Base-by-base conservation (phyloP, 164 flowering plant genomes). In the Liriodendron chinense region DNA sequence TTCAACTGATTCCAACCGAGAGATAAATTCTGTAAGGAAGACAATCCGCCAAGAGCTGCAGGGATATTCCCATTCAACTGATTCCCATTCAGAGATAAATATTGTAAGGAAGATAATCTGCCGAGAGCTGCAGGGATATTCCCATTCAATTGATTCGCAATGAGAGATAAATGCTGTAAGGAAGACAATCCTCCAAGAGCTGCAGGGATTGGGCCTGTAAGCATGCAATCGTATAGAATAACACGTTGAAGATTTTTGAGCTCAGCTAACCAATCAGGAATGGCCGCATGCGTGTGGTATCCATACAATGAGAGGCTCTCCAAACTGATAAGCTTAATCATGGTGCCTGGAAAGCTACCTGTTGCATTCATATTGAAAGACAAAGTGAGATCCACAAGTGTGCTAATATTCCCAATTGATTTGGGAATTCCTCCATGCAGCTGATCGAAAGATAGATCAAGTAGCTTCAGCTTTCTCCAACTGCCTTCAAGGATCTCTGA, bases 181-280 rank as follows among this genome's bases (percentile, higher is more conserved):
- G 43, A 34, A 34, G 43, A 34, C 43, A 34, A 34, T 7, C 43
- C 43, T 34, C 43, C 43, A 34, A 34, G 43, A 34, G 43, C 43
- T 34, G 13, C 47, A 69, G 89, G 87, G 22, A 86, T 87, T 7
- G 78, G 67, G 59, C 93, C 91, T 4, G 24, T 28, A 7, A 72
- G 66, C 0, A 0, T 25, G 74, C 49, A 26, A 1, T n/a, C 47
- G 1, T 0, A 5, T n/a, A 72, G 74, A 4, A 1, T 0, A 61
- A 72, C 49, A 1, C 0, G 10, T 59, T 26, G 1, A 2, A 72
- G 66, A 1, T 18, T 25, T n/a, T 25, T 28, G 5, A 72, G 53
- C 9, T 0, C 5, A 28, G 53, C 56, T 5, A 67, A 24, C 34
- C 47, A 24, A 67, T 13, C 10, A 8, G 69, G 69, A 26, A 67